Percentiles rank a stretch among this genome's conserved stretches.
Evolutionary conservation across 306 rosid species (phyloP).

Genomic region (Trichosanthes cucumerina): DNA sequence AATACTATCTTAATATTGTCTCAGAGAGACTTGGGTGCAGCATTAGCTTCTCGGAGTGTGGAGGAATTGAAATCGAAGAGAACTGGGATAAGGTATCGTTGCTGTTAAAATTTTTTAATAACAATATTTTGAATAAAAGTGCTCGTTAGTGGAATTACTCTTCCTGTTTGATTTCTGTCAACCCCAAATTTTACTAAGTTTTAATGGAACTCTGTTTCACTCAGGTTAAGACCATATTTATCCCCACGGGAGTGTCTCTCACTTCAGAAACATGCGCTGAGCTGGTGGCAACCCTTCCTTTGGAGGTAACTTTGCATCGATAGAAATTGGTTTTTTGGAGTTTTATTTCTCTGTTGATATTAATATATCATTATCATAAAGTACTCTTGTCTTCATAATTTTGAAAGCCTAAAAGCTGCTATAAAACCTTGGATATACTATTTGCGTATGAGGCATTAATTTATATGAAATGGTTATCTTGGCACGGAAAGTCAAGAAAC

Average conservation of each 20-base stretch:
- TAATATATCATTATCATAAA: neutral
- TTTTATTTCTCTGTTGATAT: neutral
- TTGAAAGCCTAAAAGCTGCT: neutral
- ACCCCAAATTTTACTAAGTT: neutral
- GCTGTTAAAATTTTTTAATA: neutral
- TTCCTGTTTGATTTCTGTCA: neutral
- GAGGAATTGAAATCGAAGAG: constrained; percentile 96
- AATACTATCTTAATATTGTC: constrained; percentile 87
- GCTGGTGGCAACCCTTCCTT: constrained; percentile 85
- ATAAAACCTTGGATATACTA: neutral
- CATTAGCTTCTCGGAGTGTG: constrained; percentile 94
- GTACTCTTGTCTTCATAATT: neutral
- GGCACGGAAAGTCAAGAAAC: neutral
- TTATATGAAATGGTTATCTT: neutral
- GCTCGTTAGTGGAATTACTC: neutral
- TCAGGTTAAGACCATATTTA: constrained; percentile 83
- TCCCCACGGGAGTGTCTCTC: constrained; percentile 66
- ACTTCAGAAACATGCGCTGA: constrained; percentile 75
- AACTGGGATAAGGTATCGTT: constrained; percentile 86
- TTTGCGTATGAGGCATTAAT: neutral
- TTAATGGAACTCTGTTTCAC: constrained; percentile 7
- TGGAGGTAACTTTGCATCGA: constrained; percentile 47
- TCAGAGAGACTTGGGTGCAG: constrained; percentile 89
- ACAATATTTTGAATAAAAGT: neutral
- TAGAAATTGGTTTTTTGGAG: neutral